Conservation (phyloP, 179 eudicot species). For the Carnegiea gigantea region DNA sequence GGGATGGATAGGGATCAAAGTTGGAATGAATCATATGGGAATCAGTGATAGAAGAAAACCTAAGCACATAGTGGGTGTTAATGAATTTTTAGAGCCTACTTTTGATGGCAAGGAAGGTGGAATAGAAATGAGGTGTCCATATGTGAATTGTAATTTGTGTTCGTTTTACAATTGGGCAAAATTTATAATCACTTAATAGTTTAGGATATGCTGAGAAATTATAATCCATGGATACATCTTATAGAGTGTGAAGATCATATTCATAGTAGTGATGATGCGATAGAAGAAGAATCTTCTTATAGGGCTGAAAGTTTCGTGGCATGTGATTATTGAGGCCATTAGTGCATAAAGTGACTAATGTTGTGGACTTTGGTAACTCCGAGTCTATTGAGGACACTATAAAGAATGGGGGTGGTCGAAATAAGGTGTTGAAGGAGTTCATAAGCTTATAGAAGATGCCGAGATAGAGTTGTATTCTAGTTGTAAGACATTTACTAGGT, state of each 20-base stretch:
- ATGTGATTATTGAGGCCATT: constrained; percentile 12
- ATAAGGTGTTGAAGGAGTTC: neutral
- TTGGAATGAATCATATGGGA: constrained; percentile 11
- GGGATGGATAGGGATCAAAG: constrained; percentile 3
- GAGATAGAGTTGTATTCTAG: constrained; percentile 2
- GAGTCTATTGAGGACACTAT: too few relatives aligned
- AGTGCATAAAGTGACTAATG: neutral
- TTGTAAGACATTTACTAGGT: constrained; percentile 8
- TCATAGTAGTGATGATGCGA: neutral
- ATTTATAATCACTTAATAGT: neutral
- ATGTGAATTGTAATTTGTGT: neutral
- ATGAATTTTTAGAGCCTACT: constrained; percentile 12
- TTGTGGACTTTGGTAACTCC: neutral
- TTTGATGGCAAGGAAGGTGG: neutral
- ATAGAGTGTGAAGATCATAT: neutral
- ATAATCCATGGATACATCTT: constrained; percentile 11
- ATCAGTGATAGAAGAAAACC: neutral
- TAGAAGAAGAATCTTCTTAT: neutral
- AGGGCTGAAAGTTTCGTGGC: neutral
- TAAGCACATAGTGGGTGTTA: neutral
- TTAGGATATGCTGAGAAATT: neutral
- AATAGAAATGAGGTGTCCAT: neutral
- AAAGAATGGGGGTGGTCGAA: neutral
- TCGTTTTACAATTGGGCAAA: neutral
- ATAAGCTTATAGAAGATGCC: neutral